Base-by-base conservation (phyloP, 1,284 basidiomycete species). In the Marasmius oreades region DNA sequence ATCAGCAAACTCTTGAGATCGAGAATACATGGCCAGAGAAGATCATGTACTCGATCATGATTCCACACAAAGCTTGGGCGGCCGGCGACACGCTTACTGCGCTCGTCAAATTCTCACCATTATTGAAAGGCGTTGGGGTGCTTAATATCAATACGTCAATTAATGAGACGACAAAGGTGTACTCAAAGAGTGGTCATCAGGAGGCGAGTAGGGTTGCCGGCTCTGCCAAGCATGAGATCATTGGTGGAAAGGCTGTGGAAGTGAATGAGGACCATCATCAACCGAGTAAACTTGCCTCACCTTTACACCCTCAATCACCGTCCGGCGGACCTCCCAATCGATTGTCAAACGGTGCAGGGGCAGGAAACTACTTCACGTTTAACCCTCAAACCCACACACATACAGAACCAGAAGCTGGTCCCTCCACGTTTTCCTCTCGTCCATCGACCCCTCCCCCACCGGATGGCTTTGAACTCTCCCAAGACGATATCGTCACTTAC, bases 1-100 rank as follows among this genome's bases (percentile, higher is more conserved):
- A 93, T 76, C 94, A 93, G 67, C 94, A 97, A 70, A 94, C 93
- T 1, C 81, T 96, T 58, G 95, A 98, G 70, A 88, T 91, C 60
- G 93, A 96, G 71, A 96, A 95, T 70, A 95, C 93, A 12, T 98
- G 95, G 95, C 94, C 95, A 0, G 90, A 90, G 39, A 98, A 96
- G 74, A 76, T 95, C 69, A 94, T 94, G 90, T 95, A 95, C 72
- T 86, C 88, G 6, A 84, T 95, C 65, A 84, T 89, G 77, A 72
- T 93, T 45, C 91, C 91, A 0, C 90, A 92, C 76, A 93, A 92
- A 69, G 95, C 94, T 0, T 97, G 91, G 84, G 92, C 93, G 0
- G 90, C 88, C 0, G 93, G 94, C 5, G 93, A 96, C 70, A 81
- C 79, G 14, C 76, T 96, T 55, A 88, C 87, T 0, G 87, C 92